Conservation (phyloP, 148 eudicot species). For the Nepenthes gracilis region DNA sequence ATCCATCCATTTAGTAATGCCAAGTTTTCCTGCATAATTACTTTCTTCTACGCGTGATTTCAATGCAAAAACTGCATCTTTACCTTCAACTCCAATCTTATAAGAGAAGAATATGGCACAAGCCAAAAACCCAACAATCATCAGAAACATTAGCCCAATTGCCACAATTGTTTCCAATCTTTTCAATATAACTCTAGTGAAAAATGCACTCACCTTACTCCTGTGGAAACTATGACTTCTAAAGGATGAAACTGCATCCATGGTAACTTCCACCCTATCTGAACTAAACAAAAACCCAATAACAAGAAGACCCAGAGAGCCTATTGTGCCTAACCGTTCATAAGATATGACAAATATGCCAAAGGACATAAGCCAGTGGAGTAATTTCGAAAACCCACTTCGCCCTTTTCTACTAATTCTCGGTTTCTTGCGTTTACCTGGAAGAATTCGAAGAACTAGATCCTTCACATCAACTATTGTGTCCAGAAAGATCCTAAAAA, state of each 20-base stretch:
- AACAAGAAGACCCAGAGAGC: conserved; percentile 40
- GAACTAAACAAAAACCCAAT: conserved; percentile 54
- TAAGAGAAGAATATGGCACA: conserved; percentile 73
- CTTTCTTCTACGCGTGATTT: conserved; percentile 69
- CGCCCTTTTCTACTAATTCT: conserved; percentile 18
- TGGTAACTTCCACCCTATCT: conserved; percentile 43
- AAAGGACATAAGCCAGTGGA: conserved; percentile 64
- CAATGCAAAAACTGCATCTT: conserved; percentile 65
- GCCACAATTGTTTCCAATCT: conserved; percentile 79
- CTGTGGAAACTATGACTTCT: conserved; percentile 60
- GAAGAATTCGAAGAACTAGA: conserved; percentile 16
- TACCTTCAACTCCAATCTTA: conserved; percentile 85
- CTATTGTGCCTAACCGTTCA: conserved; percentile 48
- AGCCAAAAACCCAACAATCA: conserved; percentile 64
- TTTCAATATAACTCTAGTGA: conserved; percentile 50
- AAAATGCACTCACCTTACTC: conserved; percentile 35
- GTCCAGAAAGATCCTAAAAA: conserved; percentile 61
- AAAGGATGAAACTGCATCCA: conserved; percentile 57
- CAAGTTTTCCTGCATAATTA: conserved; percentile 51
- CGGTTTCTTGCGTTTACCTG: conserved; percentile 15
- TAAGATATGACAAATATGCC: conserved; percentile 64
- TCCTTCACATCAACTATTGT: conserved; percentile 61
- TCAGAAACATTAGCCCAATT: conserved; percentile 60
- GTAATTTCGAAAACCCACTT: conserved; percentile 50
- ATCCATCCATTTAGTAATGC: conserved; percentile 85